These are phyloP conservation scores for Kwoniella bestiolae DNA, from an alignment of 768 basidiomycete species.

Conservation along the genomic window DNA sequence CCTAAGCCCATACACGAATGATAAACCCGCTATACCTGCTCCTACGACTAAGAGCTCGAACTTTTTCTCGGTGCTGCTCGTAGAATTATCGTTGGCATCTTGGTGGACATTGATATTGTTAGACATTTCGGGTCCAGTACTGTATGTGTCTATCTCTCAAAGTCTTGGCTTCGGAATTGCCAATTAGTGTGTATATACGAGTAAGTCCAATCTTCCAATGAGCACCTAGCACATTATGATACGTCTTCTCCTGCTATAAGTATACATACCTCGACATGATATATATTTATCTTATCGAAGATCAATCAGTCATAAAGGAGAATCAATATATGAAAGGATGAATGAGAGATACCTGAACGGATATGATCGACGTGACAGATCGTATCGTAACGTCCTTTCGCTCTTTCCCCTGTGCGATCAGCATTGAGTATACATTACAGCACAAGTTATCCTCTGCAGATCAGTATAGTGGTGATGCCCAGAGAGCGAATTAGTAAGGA, in stretches of 20 bases:
- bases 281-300: too few relatives aligned
- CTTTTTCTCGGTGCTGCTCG: not conserved
- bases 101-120: not conserved
- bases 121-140: not conserved
- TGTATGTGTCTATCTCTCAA: not conserved
- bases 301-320: not conserved
- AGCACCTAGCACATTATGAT: too few relatives aligned
- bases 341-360: too few relatives aligned
- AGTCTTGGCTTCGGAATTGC: not conserved
- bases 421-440: too few relatives aligned
- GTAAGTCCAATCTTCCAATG: too few relatives aligned
- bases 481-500: not conserved
- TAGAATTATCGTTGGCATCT: not conserved
- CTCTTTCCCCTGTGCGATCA: not conserved
- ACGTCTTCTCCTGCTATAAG: too few relatives aligned
- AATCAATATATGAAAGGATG: not conserved
- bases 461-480: not conserved
- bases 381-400: not conserved
- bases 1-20: slow-evolving; percentile 22
- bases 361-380: not conserved
- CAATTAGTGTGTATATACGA: too few relatives aligned
- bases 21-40: slow-evolving; percentile 36
- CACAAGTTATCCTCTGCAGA: not conserved
- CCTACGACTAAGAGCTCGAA: slow-evolving; percentile 32
- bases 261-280: too few relatives aligned